Percentiles rank a stretch among this genome's conserved stretches.
Conservation (phyloP, 225 moss, liverwort and hornwort genomes). For the Physcomitrium patens region DNA sequence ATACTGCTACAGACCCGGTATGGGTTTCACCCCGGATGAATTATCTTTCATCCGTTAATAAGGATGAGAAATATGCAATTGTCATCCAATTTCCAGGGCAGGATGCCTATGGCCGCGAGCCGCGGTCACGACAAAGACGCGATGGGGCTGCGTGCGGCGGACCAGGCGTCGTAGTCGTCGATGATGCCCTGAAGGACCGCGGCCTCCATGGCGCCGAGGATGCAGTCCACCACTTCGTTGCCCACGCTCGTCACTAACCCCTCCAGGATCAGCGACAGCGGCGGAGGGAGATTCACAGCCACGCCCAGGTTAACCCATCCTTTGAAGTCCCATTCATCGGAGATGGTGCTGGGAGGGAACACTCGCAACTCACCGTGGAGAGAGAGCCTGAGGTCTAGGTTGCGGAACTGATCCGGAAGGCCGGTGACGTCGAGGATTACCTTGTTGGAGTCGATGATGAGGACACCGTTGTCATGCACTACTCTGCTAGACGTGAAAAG, state of each 20-base stretch:
- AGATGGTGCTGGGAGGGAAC: constrained; percentile 21
- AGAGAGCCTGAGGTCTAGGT: constrained; percentile 54
- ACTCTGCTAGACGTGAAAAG: constrained; percentile 55
- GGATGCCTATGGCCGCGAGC: neutral
- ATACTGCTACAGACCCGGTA: too few species aligned
- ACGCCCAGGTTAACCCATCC: constrained; percentile 51
- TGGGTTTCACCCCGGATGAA: too few species aligned
- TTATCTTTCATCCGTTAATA: too few species aligned
- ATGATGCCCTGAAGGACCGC: constrained; percentile 56
- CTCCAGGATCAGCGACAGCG: constrained; percentile 57
- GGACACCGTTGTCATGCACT: constrained; percentile 56
- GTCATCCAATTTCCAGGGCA: too few species aligned
- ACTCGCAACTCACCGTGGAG: constrained; percentile 65
- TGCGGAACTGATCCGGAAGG: constrained; percentile 70
- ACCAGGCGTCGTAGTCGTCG: constrained; percentile 62
- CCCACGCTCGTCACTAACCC: constrained; percentile 48
- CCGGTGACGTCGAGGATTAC: constrained; percentile 70
- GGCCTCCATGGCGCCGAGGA: constrained; percentile 60
- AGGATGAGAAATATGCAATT: too few species aligned
- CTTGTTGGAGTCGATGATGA: constrained; percentile 65
- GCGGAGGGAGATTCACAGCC: constrained; percentile 47
- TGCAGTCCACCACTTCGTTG: constrained; percentile 55
- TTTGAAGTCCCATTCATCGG: constrained; percentile 40
- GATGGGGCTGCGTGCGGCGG: too few species aligned
- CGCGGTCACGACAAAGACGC: neutral